phyloP scores from a whole-genome alignment of 2,329 filamentous ascomycete species.

The Alternaria tenuissima region DNA sequence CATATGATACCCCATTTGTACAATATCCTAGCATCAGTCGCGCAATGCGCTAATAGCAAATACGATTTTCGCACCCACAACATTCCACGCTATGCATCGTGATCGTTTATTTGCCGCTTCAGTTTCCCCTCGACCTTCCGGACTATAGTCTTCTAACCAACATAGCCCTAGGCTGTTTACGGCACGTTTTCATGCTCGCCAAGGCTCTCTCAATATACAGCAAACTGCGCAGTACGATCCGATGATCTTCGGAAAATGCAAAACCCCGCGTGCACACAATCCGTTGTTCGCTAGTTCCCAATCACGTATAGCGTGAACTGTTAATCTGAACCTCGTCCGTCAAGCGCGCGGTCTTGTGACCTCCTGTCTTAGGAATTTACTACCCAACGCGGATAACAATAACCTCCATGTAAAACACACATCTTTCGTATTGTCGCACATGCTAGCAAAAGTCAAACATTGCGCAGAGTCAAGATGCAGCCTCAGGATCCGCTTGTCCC shows the following conservation, averaged over 20 bases:
- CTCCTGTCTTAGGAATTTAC: background rate
- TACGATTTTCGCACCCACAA: background rate
- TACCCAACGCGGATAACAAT: background rate
- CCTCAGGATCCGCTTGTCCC: background rate
- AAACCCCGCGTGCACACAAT: background rate
- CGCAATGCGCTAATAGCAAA: background rate
- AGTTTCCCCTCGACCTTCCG: background rate
- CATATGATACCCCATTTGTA: slow-evolving; percentile 17
- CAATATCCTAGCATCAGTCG: slow-evolving; percentile 5
- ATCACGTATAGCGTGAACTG: background rate
- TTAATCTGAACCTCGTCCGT: background rate
- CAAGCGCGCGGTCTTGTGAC: background rate
- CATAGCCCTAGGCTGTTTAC: background rate
- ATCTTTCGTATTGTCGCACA: background rate
- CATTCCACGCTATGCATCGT: background rate
- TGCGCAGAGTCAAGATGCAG: background rate
- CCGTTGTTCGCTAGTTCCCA: background rate
- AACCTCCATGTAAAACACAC: background rate
- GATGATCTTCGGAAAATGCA: slow-evolving; percentile 15
- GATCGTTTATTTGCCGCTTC: background rate
- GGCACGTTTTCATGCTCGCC: background rate
- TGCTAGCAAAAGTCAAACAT: background rate
- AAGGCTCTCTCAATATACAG: background rate
- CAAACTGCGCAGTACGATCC: background rate
- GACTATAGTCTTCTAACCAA: background rate